phyloP scores from a whole-genome alignment of 139 green algal genomes.

The Micractinium conductrix region DNA sequence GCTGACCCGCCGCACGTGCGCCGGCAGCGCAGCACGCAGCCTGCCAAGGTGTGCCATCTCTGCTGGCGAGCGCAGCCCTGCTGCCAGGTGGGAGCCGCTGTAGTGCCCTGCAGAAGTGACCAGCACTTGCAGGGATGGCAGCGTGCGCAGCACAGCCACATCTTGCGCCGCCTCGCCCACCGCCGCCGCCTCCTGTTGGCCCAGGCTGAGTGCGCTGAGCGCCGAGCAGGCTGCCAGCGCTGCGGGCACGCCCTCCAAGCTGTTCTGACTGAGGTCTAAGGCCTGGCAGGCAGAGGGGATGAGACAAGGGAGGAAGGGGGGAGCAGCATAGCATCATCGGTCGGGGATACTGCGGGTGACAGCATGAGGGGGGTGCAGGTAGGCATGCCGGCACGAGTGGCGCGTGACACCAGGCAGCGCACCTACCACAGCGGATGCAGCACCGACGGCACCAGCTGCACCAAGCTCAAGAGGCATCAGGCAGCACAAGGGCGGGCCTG shows the following conservation, averaged over 20 bases:
- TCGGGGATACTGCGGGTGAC: not conserved
- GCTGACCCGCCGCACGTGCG: not conserved
- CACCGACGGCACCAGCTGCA: not conserved
- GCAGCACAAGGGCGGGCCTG: not conserved
- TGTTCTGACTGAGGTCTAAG: constrained; percentile 50
- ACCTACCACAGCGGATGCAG: not conserved
- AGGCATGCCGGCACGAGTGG: not conserved
- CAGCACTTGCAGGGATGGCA: not conserved
- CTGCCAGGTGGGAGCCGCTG: not conserved
- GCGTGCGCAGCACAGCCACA: not conserved
- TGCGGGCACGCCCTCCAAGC: constrained; percentile 58
- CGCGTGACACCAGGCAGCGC: not conserved
- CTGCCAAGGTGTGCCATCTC: constrained; percentile 4
- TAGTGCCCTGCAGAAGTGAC: constrained; percentile 11
- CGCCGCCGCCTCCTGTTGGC: constrained; percentile 7
- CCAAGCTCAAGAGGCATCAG: not conserved
- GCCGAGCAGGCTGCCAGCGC: not conserved
- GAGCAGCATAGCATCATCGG: not conserved
- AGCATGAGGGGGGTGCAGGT: not conserved
- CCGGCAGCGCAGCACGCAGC: not conserved
- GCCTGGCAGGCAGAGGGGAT: not conserved
- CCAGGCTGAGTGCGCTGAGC: not conserved
- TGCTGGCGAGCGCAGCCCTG: constrained; percentile 8
- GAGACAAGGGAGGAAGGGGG: not conserved
- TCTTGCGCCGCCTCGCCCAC: not conserved